phyloP scores from a whole-genome alignment of 768 basidiomycete genomes.

The Russula foetens region DNA sequence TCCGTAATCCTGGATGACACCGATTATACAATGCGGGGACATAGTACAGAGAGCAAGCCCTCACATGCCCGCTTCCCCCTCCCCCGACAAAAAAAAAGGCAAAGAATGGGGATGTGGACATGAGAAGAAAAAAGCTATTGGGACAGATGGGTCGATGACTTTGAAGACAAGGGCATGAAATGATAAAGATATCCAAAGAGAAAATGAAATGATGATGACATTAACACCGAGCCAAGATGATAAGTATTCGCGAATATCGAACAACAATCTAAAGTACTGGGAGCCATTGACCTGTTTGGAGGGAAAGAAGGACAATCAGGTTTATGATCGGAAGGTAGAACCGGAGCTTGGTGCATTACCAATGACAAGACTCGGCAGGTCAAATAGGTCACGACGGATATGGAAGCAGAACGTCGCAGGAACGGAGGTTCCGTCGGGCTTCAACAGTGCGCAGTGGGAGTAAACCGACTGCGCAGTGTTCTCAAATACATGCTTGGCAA shows the following conservation, averaged over 20 bases:
- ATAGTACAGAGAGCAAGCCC: neutral
- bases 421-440: constrained; percentile 75
- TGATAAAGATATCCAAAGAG: constrained; percentile 14
- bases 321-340: neutral
- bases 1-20: neutral
- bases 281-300: constrained; percentile 72
- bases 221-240: neutral
- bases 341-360: constrained; percentile 37
- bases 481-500: constrained; percentile 94
- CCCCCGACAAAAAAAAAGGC: neutral
- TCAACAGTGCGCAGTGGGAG: constrained; percentile 83
- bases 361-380: constrained; percentile 82
- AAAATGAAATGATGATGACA: neutral
- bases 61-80: neutral
- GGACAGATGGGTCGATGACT: neutral
- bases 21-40: neutral
- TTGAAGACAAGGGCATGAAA: neutral
- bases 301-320: neutral
- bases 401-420: constrained; percentile 95
- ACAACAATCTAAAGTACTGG: constrained; percentile 51
- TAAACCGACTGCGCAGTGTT: constrained; percentile 95
- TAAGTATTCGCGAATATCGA: neutral
- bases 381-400: constrained; percentile 87
- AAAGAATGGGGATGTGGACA: neutral
- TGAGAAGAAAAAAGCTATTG: neutral